These are phyloP conservation scores for Coniochaeta sp. DNA, from an alignment of 2,329 filamentous ascomycete species.

Conservation along the genomic window DNA sequence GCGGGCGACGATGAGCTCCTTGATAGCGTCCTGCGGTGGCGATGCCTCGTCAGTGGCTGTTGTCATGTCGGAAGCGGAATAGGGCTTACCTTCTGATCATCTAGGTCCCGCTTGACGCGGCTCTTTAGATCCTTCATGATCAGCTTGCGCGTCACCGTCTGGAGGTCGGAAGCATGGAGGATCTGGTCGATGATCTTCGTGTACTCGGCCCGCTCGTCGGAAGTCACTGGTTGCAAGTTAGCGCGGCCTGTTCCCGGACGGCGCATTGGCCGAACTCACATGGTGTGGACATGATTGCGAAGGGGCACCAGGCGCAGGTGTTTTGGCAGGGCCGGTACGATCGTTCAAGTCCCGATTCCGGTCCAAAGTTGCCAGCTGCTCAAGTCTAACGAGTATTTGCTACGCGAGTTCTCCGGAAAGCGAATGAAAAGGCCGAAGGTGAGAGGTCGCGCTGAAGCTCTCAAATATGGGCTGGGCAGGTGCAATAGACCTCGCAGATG, in stretches of 20 bases:
- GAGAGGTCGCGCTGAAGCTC: too few relatives aligned
- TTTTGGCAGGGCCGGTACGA: background rate
- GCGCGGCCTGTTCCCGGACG: background rate
- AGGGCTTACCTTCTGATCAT: constrained; percentile 46
- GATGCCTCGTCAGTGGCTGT: background rate
- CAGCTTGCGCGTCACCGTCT: constrained; percentile 58
- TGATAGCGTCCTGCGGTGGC: constrained; percentile 54
- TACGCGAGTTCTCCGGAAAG: background rate
- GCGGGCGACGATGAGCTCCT: constrained; percentile 63
- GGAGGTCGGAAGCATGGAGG: constrained; percentile 49
- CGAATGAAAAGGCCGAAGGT: too few relatives aligned
- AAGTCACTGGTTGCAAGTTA: constrained; percentile 32
- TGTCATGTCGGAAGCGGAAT: background rate
- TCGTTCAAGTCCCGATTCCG: background rate
- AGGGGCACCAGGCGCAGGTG: background rate
- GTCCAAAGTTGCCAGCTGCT: background rate
- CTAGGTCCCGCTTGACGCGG: constrained; percentile 49
- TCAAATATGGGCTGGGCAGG: too few relatives aligned
- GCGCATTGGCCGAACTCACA: background rate
- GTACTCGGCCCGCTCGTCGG: constrained; percentile 44
- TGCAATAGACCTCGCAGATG: too few relatives aligned
- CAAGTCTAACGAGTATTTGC: background rate
- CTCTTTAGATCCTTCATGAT: constrained; percentile 50
- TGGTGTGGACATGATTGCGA: background rate
- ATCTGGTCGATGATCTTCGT: constrained; percentile 55